phyloP scores from a whole-genome alignment of 169 alveolate species.

The Plasmodium gallinaceum region DNA sequence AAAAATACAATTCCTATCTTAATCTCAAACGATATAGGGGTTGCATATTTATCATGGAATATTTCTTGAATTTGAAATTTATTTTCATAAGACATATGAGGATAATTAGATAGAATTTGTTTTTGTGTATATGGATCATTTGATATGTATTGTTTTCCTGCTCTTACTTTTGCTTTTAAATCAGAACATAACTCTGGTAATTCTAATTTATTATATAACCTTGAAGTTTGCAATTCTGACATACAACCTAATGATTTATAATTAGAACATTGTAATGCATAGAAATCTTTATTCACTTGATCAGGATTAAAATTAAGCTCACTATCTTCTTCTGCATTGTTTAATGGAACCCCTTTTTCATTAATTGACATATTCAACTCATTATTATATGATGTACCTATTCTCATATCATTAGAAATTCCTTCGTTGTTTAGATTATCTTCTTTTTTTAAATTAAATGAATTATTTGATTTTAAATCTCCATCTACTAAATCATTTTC shows the following conservation, averaged over 20 bases:
- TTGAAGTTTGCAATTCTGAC: conserved; percentile 77
- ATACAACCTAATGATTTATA: conserved; percentile 70
- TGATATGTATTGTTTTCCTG: conserved; percentile 84
- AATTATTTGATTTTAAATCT: neutral
- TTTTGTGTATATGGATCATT: conserved; percentile 91
- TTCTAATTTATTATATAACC: conserved; percentile 77
- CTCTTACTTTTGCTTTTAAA: conserved; percentile 76
- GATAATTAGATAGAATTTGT: conserved; percentile 91
- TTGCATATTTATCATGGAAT: conserved; percentile 76
- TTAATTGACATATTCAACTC: neutral
- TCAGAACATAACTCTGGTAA: conserved; percentile 82
- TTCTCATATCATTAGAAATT: neutral
- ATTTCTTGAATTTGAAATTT: conserved; percentile 84
- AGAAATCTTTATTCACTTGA: conserved; percentile 1
- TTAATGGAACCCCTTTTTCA: neutral
- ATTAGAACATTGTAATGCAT: conserved; percentile 30
- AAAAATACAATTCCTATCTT: conserved; percentile 94
- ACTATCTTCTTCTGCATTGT: neutral
- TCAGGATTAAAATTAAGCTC: neutral
- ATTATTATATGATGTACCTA: neutral
- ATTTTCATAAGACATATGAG: conserved; percentile 82
- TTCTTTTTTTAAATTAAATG: neutral
- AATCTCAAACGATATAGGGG: conserved; percentile 63
- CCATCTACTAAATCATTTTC: neutral
- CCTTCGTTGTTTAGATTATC: neutral